These are phyloP conservation scores for Zasmidium cellare DNA, from an alignment of 2,329 filamentous ascomycete species.

Conservation along the genomic window DNA sequence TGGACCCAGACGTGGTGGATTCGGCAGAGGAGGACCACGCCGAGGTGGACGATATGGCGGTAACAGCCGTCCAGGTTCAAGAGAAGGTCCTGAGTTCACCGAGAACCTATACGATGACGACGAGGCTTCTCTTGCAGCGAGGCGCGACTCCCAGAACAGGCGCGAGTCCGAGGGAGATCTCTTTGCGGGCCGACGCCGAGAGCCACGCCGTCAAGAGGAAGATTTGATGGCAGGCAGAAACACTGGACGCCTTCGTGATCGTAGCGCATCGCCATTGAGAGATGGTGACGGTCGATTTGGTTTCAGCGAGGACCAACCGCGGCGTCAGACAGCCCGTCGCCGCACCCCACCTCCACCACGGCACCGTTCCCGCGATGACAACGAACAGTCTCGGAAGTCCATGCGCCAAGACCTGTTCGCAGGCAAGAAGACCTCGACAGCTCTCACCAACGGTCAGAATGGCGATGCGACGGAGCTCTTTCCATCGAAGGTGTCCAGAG, in stretches of 20 bases:
- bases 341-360: slow-evolving; percentile 42
- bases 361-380: slow-evolving; percentile 20
- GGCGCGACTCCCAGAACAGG: slow-evolving; percentile 24
- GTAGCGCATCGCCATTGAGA: slow-evolving; percentile 59
- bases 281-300: slow-evolving; percentile 51
- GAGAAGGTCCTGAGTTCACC: slow-evolving; percentile 54
- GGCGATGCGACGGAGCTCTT: slow-evolving; percentile 24
- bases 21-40: slow-evolving; percentile 20
- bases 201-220: slow-evolving; percentile 20
- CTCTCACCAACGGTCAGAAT: slow-evolving; percentile 15
- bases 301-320: slow-evolving; percentile 52
- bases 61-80: slow-evolving; percentile 27
- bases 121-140: slow-evolving; percentile 21
- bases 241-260: slow-evolving; percentile 53
- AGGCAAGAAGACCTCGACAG: slow-evolving; percentile 21
- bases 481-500: slow-evolving; percentile 24
- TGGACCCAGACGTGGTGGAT: slow-evolving; percentile 6
- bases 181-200: slow-evolving; percentile 13
- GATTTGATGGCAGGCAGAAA: slow-evolving; percentile 36
- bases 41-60: slow-evolving; percentile 27
- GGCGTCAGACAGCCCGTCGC: slow-evolving; percentile 43
- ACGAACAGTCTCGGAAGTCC: slow-evolving; percentile 24
- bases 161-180: slow-evolving; percentile 22
- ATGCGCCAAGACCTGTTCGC: slow-evolving; percentile 44
- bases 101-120: slow-evolving; percentile 83